phyloP scores from a whole-genome alignment of 1,139 yeast genomes.

The Saccharomycopsis crataegensis region DNA sequence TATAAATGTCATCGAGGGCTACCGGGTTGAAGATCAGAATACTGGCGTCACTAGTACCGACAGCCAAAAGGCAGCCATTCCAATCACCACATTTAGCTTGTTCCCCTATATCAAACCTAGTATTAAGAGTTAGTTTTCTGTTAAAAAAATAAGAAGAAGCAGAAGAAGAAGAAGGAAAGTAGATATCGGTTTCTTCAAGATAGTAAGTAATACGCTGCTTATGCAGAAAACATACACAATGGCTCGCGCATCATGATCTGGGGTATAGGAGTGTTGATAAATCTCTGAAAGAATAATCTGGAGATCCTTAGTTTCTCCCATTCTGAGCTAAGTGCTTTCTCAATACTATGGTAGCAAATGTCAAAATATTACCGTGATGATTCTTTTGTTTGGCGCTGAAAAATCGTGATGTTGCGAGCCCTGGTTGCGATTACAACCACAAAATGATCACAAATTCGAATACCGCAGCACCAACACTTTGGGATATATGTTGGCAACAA shows the following conservation, averaged over 20 bases:
- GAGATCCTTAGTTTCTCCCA: no score
- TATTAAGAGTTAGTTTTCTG: not conserved
- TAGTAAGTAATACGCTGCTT: no score
- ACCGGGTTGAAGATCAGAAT: not conserved
- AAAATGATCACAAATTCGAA: no score
- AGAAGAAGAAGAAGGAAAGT: not conserved
- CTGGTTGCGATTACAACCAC: no score
- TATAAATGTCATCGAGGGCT: not conserved
- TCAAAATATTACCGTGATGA: no score
- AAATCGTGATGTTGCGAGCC: no score
- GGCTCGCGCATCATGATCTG: not conserved
- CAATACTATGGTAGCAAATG: no score
- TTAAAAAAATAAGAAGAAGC: not conserved
- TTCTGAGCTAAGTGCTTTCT: no score
- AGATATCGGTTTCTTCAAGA: not conserved
- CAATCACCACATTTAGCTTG: not conserved
- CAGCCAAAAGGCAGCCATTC: not conserved
- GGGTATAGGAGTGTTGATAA: not conserved
- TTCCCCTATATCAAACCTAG: not conserved
- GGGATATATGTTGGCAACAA: no score
- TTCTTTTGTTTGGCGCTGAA: no score
- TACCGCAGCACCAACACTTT: no score
- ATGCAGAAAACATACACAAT: not conserved
- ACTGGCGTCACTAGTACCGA: not conserved
- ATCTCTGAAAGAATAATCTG: conserved; percentile 1